Conservation (phyloP, 2,329 filamentous ascomycete genomes). For the Hortaea sp. region DNA sequence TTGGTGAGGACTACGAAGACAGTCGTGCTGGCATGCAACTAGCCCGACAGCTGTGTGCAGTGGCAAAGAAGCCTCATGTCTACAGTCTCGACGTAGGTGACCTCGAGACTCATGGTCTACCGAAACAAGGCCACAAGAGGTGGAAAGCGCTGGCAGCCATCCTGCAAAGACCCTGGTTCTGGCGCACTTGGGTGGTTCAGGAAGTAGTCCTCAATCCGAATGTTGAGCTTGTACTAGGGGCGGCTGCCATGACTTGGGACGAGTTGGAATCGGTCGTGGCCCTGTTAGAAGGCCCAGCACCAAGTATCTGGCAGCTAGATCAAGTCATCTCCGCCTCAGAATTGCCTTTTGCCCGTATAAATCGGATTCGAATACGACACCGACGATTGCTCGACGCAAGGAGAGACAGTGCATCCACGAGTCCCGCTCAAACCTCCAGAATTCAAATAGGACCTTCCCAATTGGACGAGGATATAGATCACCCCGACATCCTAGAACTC, state of each 20-base stretch:
- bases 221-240: slow-evolving; percentile 20
- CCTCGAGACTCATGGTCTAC: slow-evolving; percentile 18
- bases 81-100: slow-evolving; percentile 7
- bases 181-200: slow-evolving; percentile 22
- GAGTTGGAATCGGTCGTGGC: slow-evolving; percentile 18
- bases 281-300: slow-evolving; percentile 17
- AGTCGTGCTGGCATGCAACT: slow-evolving; percentile 20
- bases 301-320: slow-evolving; percentile 15
- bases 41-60: slow-evolving; percentile 15
- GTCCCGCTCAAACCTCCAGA: not conserved
- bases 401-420: not conserved
- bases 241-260: slow-evolving; percentile 15
- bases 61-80: slow-evolving; percentile 8
- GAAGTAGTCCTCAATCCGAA: slow-evolving; percentile 21
- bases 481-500: slow-evolving; percentile 21
- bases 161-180: slow-evolving; percentile 21
- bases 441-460: not conserved
- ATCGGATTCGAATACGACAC: slow-evolving; percentile 19
- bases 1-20: slow-evolving; percentile 20
- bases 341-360: slow-evolving; percentile 22
- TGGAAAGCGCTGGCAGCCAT: slow-evolving; percentile 19
- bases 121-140: slow-evolving; percentile 13
- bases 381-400: slow-evolving; percentile 3
- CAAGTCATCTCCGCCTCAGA: slow-evolving; percentile 18
- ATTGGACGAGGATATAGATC: slow-evolving; percentile 1